A percentile compares a stretch with the other conserved stretches of the same genome.
Conservation (phyloP, 2,329 filamentous ascomycete genomes). For the Cordyceps pruinosa region DNA sequence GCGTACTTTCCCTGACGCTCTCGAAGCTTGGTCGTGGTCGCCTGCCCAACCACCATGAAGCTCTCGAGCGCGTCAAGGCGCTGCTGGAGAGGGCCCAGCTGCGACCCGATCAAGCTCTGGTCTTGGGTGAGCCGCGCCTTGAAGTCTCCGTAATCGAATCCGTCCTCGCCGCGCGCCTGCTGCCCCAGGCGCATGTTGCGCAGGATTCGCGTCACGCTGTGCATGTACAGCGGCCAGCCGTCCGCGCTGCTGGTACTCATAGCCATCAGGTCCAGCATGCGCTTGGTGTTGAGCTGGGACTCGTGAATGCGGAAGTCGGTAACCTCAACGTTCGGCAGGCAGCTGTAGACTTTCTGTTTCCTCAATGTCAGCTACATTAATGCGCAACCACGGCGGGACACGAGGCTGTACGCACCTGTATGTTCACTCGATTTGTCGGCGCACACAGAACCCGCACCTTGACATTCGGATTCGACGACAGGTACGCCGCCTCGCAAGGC, state of each 20-base stretch:
- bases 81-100: conserved; percentile 49
- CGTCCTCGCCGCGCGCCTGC: conserved; percentile 22
- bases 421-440: conserved; percentile 41
- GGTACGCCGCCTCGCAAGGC: conserved; percentile 54
- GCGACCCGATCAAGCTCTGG: conserved; percentile 27
- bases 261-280: conserved; percentile 56
- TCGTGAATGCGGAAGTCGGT: conserved; percentile 45
- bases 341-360: conserved; percentile 35
- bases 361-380: no score
- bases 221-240: conserved; percentile 50
- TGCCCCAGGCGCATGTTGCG: conserved; percentile 46
- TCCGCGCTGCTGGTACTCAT: conserved; percentile 30
- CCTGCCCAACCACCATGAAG: conserved; percentile 40
- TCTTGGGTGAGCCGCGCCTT: conserved; percentile 20
- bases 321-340: conserved; percentile 38
- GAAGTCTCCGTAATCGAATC: conserved; percentile 47
- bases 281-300: conserved; percentile 46
- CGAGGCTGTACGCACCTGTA: conserved; percentile 24
- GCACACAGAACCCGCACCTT: conserved; percentile 48
- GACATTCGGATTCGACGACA: conserved; percentile 37
- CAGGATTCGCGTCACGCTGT: conserved; percentile 48
- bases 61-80: conserved; percentile 57
- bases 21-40: background rate
- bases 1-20: background rate
- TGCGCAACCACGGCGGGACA: background rate